Conservation (phyloP, 2,329 filamentous ascomycete genomes). For the Colletotrichum abscissum region DNA sequence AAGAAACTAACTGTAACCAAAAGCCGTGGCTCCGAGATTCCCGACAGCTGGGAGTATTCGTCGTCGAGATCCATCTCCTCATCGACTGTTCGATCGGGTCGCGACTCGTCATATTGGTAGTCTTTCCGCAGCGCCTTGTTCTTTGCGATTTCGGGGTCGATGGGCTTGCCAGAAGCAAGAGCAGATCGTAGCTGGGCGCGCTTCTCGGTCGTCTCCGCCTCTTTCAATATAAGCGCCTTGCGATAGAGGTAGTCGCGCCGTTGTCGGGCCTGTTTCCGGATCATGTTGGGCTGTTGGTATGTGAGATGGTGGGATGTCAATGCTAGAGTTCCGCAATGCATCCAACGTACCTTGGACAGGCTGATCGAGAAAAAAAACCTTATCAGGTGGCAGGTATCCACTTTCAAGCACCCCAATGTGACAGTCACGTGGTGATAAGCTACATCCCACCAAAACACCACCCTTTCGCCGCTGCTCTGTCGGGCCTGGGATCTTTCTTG, state of each 20-base stretch:
- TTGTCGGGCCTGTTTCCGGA: slow-evolving; percentile 54
- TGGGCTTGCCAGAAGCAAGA: slow-evolving; percentile 87
- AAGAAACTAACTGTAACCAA: neutral
- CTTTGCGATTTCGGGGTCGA: slow-evolving; percentile 85
- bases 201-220: slow-evolving; percentile 94
- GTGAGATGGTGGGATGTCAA: neutral
- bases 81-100: slow-evolving; percentile 72
- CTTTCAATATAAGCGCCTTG: slow-evolving; percentile 84
- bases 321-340: neutral
- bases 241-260: slow-evolving; percentile 79
- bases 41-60: slow-evolving; percentile 92
- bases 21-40: slow-evolving; percentile 79
- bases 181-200: slow-evolving; percentile 87
- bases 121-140: slow-evolving; percentile 87
- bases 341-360: neutral
- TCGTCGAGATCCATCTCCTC: slow-evolving; percentile 84
- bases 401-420: neutral
- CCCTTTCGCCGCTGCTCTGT: slow-evolving; percentile 15
- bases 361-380: neutral
- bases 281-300: neutral
- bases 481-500: slow-evolving; percentile 1
- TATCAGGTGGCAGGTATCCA: neutral
- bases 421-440: slow-evolving; percentile 10
- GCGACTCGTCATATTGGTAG: slow-evolving; percentile 92
- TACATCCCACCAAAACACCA: slow-evolving; percentile 10